Percentiles rank a stretch among this genome's conserved stretches.
Conservation (phyloP, 2,329 filamentous ascomycete species). For the Helminthosporium solani region DNA sequence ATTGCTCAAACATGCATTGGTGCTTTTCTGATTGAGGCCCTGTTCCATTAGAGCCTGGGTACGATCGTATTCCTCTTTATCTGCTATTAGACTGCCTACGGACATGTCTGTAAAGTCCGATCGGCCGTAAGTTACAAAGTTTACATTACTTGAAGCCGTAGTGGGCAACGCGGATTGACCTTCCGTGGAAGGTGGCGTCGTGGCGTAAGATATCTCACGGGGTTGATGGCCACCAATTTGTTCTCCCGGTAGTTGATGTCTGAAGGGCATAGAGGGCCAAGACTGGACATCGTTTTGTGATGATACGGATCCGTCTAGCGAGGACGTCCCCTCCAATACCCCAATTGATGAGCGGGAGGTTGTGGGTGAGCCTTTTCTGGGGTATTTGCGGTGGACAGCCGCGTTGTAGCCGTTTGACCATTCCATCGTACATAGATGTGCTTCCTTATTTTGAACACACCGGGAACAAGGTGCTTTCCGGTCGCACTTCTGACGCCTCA, state of each 20-base stretch:
- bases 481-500: conserved; percentile 36
- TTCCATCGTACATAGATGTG: conserved; percentile 34
- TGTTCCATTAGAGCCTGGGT: conserved; percentile 16
- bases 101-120: conserved; percentile 26
- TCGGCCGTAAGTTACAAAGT: conserved; percentile 24
- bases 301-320: neutral
- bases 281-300: neutral
- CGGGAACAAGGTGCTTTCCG: conserved; percentile 27
- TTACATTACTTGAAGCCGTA: conserved; percentile 12
- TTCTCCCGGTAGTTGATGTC: neutral
- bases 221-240: neutral
- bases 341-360: neutral
- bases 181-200: neutral
- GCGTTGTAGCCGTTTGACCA: conserved; percentile 38
- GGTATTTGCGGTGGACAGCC: conserved; percentile 31
- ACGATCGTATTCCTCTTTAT: conserved; percentile 22
- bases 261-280: neutral
- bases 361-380: conserved; percentile 8
- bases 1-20: conserved; percentile 10
- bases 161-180: conserved; percentile 1
- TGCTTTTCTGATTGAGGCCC: conserved; percentile 17
- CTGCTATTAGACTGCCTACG: conserved; percentile 24
- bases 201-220: neutral
- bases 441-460: conserved; percentile 35
- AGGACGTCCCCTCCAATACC: neutral